Conservation (phyloP, 2,329 filamentous ascomycete genomes). For the Ascochyta fabae region DNA sequence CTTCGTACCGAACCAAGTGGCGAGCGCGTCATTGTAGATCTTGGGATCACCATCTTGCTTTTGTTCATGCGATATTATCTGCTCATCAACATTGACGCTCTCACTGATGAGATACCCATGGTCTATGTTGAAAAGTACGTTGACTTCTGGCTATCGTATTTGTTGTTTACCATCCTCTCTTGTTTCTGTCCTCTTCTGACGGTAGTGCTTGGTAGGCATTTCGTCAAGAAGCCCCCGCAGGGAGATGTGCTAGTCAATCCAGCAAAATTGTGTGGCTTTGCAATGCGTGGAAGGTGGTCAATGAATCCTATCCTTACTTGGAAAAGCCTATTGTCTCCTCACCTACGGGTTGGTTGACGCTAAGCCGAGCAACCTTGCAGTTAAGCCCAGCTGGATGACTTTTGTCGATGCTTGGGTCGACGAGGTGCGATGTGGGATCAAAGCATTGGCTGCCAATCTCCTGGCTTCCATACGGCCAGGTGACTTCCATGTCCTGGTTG, state of each 20-base stretch:
- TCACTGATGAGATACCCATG: constrained; percentile 69
- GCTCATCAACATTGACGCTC: constrained; percentile 71
- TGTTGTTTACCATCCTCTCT: constrained; percentile 70
- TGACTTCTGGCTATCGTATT: constrained; percentile 74
- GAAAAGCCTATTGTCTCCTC: constrained; percentile 54
- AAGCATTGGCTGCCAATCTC: constrained; percentile 50
- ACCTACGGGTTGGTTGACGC: constrained; percentile 53
- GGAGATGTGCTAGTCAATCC: constrained; percentile 76
- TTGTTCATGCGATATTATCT: constrained; percentile 75
- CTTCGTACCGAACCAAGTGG: constrained; percentile 62
- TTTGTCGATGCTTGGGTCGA: constrained; percentile 84
- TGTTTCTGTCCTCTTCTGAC: constrained; percentile 64
- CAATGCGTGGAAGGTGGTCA: constrained; percentile 66
- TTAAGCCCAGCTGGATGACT: constrained; percentile 74
- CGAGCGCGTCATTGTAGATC: constrained; percentile 72
- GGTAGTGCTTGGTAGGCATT: constrained; percentile 43
- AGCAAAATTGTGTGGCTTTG: constrained; percentile 63
- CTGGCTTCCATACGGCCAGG: constrained; percentile 65
- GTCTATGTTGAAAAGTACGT: constrained; percentile 77
- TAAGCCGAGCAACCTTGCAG: constrained; percentile 66
- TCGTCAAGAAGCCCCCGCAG: constrained; percentile 62
- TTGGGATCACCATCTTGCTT: constrained; percentile 68
- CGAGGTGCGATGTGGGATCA: constrained; percentile 32
- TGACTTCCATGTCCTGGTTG: not conserved
- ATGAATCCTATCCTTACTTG: constrained; percentile 61